Evolutionary conservation across 1,284 basidiomycete genomes (phyloP).

Genomic region (Cryptococcus amylolentus): DNA sequence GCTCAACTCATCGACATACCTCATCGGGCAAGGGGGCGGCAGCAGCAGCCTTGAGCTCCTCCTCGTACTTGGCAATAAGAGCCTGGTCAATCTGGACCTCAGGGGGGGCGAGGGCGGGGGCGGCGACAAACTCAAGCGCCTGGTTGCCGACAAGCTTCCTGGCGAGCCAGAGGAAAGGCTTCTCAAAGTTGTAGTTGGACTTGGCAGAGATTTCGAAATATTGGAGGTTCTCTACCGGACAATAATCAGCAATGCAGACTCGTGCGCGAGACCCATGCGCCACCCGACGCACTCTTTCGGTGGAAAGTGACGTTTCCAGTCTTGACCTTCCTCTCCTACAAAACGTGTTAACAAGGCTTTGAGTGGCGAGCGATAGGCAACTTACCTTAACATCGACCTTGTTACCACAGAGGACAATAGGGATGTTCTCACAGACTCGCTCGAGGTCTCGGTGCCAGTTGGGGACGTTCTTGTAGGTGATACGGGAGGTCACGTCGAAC

Average conservation of each 20-base stretch:
- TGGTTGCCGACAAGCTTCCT: conserved; percentile 95
- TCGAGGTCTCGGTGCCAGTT: conserved; percentile 99
- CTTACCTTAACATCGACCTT: conserved; percentile 98
- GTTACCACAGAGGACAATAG: conserved; percentile 98
- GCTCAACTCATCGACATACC: conserved; percentile 20
- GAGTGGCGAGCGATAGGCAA: background rate
- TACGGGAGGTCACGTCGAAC: conserved; percentile 99
- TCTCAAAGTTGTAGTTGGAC: conserved; percentile 99
- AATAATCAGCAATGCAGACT: background rate
- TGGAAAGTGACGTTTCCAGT: conserved; percentile 98
- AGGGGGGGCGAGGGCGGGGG: conserved; percentile 90
- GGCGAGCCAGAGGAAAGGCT: conserved; percentile 99
- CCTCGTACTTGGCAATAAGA: conserved; percentile 77
- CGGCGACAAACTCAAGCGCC: conserved; percentile 89
- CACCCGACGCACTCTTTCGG: conserved; percentile 69
- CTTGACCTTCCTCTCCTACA: conserved; percentile 98
- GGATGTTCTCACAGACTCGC: conserved; percentile 99
- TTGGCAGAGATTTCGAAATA: conserved; percentile 99
- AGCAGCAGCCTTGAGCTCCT: conserved; percentile 64
- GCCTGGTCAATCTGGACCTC: conserved; percentile 80
- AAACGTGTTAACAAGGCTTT: background rate
- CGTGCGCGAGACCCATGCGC: no score
- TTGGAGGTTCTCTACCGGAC: conserved; percentile 75
- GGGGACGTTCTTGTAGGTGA: conserved; percentile 99
- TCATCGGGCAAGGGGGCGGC: conserved; percentile 51